A percentile compares a stretch with the other conserved stretches of the same genome.
Evolutionary conservation across 345 rosid genomes (phyloP).

Genomic region (Hypericum perforatum): DNA sequence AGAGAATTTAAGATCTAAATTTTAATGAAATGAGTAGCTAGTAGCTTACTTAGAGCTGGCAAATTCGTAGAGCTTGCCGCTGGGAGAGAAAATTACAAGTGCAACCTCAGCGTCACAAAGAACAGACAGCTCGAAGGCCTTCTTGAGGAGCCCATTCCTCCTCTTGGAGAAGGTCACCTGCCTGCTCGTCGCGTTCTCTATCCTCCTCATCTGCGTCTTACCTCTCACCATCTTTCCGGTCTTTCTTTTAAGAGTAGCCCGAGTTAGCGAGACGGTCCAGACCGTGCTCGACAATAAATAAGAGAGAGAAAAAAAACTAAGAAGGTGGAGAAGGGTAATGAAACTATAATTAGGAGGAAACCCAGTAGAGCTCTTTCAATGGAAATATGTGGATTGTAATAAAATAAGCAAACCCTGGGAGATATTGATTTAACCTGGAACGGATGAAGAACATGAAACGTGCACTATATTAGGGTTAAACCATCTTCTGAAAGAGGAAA

Average conservation of each 20-base stretch:
- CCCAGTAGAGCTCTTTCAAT: slow-evolving; percentile 8
- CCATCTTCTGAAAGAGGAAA: neutral
- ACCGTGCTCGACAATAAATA: too few relatives aligned
- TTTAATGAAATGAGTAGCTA: too few relatives aligned
- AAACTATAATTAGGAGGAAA: slow-evolving; percentile 15
- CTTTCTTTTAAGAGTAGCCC: neutral
- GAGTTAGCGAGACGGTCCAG: neutral
- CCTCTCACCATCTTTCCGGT: slow-evolving; percentile 50
- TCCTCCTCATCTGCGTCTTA: slow-evolving; percentile 65
- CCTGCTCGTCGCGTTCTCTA: slow-evolving; percentile 71
- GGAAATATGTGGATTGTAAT: slow-evolving; percentile 2
- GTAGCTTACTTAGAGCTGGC: slow-evolving; percentile 43
- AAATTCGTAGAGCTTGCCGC: slow-evolving; percentile 61
- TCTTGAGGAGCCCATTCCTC: slow-evolving; percentile 62
- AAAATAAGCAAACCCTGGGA: neutral
- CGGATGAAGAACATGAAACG: too few relatives aligned
- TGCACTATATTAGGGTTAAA: too few relatives aligned
- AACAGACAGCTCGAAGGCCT: slow-evolving; percentile 69
- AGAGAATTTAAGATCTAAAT: too few relatives aligned
- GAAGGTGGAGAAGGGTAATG: slow-evolving; percentile 1
- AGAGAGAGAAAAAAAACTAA: neutral
- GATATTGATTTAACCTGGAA: too few relatives aligned
- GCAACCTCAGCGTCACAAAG: slow-evolving; percentile 80
- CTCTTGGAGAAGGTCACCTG: slow-evolving; percentile 80
- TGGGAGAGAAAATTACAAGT: slow-evolving; percentile 58